These are phyloP conservation scores for Pseudogymnoascus sp. DNA, from an alignment of 2,329 filamentous ascomycete species.

Conservation along the genomic window DNA sequence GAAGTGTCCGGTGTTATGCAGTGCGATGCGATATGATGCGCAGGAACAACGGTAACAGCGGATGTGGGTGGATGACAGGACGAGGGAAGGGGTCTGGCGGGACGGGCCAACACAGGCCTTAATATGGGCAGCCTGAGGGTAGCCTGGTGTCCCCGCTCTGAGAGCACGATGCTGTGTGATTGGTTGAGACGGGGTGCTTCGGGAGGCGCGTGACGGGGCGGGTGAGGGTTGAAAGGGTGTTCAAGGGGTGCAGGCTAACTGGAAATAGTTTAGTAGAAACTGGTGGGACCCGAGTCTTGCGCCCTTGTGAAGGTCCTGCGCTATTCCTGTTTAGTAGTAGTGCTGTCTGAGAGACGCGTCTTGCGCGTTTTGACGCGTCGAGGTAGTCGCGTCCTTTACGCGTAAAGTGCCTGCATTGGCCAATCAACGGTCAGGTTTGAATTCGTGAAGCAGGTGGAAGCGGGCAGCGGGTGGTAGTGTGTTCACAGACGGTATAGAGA, in stretches of 20 bases:
- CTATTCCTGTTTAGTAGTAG: background rate
- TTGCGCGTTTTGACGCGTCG: background rate
- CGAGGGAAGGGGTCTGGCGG: conserved; percentile 8
- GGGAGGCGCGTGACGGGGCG: background rate
- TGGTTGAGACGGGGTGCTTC: background rate
- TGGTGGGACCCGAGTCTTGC: background rate
- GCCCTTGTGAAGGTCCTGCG: background rate
- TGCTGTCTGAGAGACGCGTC: background rate
- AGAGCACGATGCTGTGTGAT: background rate
- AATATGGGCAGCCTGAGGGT: conserved; percentile 7
- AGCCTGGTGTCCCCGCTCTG: conserved; percentile 1
- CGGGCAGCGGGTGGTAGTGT: conserved; percentile 38
- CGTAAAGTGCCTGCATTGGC: background rate
- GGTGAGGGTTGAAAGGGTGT: background rate
- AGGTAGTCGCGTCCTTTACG: background rate
- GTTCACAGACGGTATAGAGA: conserved; percentile 17
- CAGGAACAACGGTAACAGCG: conserved; percentile 2
- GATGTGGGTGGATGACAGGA: conserved; percentile 7
- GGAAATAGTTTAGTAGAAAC: background rate
- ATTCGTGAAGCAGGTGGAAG: conserved; percentile 14
- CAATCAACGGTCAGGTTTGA: conserved; percentile 19
- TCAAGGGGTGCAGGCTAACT: background rate
- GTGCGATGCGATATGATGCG: conserved; percentile 8
- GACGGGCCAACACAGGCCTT: conserved; percentile 7
- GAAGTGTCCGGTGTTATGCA: conserved; percentile 4